Evolutionary conservation across 441 rosid genomes (phyloP).

Genomic region (Cnidoscolus chayamansa): DNA sequence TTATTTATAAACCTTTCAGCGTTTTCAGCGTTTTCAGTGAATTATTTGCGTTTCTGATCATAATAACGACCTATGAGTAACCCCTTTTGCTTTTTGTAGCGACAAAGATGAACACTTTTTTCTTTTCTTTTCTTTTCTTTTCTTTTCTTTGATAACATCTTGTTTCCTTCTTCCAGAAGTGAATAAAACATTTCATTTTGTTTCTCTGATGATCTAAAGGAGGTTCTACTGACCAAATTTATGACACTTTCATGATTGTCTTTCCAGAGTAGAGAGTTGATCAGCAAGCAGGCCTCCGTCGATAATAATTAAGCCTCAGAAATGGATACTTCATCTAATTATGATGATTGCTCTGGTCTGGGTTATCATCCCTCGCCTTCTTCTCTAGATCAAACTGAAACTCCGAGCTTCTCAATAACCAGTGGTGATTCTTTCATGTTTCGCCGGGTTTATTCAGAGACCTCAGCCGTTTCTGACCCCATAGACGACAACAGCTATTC

Average conservation of each 20-base stretch:
- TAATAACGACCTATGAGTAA: constrained; percentile 37
- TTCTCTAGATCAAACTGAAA: constrained; percentile 52
- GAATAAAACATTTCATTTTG: constrained; percentile 10
- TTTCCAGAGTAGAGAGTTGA: constrained; percentile 30
- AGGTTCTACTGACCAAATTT: constrained; percentile 20
- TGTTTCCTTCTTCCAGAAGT: constrained; percentile 18
- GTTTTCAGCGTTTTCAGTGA: constrained; percentile 27
- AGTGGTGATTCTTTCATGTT: constrained; percentile 60
- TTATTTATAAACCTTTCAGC: constrained; percentile 5
- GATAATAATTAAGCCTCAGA: not conserved
- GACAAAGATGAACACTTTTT: constrained; percentile 25
- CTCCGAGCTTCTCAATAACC: constrained; percentile 56
- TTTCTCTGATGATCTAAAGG: constrained; percentile 27
- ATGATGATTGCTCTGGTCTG: constrained; percentile 47
- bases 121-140: not conserved
- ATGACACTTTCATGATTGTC: constrained; percentile 28
- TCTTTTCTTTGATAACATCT: constrained; percentile 15
- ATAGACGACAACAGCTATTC: constrained; percentile 50
- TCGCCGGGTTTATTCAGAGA: constrained; percentile 56
- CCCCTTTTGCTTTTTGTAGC: constrained; percentile 43
- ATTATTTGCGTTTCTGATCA: constrained; percentile 28
- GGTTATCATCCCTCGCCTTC: constrained; percentile 56
- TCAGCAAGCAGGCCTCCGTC: constrained; percentile 13
- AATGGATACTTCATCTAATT: constrained; percentile 46
- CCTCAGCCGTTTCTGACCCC: constrained; percentile 59